These are phyloP conservation scores for Pythium grandisporangium DNA, from an alignment of 352 stramenopile species.

Conservation along the genomic window DNA sequence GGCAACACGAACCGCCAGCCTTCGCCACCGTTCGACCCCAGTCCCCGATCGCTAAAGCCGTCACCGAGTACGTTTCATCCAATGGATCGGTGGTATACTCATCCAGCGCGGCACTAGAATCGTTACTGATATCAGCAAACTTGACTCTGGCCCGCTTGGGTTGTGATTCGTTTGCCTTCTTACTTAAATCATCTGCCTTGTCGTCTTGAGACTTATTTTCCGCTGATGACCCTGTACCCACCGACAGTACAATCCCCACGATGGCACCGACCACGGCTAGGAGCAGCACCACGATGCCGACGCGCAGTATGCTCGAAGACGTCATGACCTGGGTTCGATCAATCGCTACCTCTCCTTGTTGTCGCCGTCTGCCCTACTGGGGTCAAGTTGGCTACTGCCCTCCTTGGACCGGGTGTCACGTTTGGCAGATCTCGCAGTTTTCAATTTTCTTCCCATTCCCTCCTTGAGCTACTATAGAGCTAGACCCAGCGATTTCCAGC, in stretches of 20 bases:
- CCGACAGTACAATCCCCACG: conserved; percentile 12
- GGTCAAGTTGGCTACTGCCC: too few relatives aligned
- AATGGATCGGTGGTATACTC: conserved; percentile 15
- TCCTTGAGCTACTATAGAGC: too few relatives aligned
- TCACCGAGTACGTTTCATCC: conserved; percentile 20
- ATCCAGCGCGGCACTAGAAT: background rate
- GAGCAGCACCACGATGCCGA: conserved; percentile 7
- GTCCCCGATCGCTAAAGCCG: conserved; percentile 28
- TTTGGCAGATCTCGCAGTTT: too few relatives aligned
- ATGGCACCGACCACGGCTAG: conserved; percentile 7
- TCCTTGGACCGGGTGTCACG: too few relatives aligned
- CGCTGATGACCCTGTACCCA: background rate
- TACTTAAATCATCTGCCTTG: background rate
- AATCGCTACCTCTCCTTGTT: background rate
- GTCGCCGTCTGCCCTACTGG: background rate
- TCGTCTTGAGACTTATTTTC: background rate
- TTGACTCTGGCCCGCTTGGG: background rate
- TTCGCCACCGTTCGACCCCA: conserved; percentile 28
- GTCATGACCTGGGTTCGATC: background rate
- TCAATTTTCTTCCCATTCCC: too few relatives aligned
- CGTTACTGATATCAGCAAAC: background rate
- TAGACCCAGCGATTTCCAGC: too few relatives aligned
- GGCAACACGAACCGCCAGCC: conserved; percentile 23
- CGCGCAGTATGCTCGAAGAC: too few relatives aligned
- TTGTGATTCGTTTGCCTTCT: background rate